Conservation (phyloP, 108 stramenopile genomes). For the Skeletonema menzelii region DNA sequence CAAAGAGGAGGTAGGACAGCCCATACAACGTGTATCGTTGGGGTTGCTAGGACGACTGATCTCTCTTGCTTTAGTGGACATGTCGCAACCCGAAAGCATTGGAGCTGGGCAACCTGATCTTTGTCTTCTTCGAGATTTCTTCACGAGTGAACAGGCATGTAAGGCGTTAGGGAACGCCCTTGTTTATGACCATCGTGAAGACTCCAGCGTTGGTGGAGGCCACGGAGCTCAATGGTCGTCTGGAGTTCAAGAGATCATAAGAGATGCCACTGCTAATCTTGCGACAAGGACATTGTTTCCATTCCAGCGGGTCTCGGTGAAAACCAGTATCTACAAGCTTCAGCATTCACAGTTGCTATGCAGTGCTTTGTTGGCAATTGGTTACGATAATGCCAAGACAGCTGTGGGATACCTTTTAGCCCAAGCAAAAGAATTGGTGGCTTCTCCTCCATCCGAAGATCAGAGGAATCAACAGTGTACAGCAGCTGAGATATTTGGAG, state of each 20-base stretch:
- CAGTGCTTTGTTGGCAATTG: slow-evolving; percentile 53
- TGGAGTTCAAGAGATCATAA: slow-evolving; percentile 85
- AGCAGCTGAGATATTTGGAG: slow-evolving; percentile 87
- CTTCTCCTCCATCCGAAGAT: slow-evolving; percentile 86
- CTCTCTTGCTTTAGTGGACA: slow-evolving; percentile 50
- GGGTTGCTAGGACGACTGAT: slow-evolving; percentile 79
- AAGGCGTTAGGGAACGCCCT: slow-evolving; percentile 70
- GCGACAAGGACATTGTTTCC: slow-evolving; percentile 79
- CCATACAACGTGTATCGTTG: slow-evolving; percentile 79
- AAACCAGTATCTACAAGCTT: slow-evolving; percentile 75
- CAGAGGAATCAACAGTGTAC: slow-evolving; percentile 83
- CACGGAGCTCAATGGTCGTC: slow-evolving; percentile 85
- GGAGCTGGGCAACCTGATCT: slow-evolving; percentile 23
- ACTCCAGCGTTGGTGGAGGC: slow-evolving; percentile 82
- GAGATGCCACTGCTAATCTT: slow-evolving; percentile 72
- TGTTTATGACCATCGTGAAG: slow-evolving; percentile 84
- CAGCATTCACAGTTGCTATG: slow-evolving; percentile 78
- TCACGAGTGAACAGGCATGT: slow-evolving; percentile 59
- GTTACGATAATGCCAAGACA: slow-evolving; percentile 35
- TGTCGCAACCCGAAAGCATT: slow-evolving; percentile 1
- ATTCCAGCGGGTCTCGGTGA: slow-evolving; percentile 78
- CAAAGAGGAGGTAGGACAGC: slow-evolving; percentile 80
- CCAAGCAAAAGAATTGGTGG: slow-evolving; percentile 66
- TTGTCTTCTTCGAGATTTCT: slow-evolving; percentile 35
- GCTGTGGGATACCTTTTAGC: slow-evolving; percentile 52